phyloP scores from a whole-genome alignment of 78 protist species.

The Emiliania huxleyi region DNA sequence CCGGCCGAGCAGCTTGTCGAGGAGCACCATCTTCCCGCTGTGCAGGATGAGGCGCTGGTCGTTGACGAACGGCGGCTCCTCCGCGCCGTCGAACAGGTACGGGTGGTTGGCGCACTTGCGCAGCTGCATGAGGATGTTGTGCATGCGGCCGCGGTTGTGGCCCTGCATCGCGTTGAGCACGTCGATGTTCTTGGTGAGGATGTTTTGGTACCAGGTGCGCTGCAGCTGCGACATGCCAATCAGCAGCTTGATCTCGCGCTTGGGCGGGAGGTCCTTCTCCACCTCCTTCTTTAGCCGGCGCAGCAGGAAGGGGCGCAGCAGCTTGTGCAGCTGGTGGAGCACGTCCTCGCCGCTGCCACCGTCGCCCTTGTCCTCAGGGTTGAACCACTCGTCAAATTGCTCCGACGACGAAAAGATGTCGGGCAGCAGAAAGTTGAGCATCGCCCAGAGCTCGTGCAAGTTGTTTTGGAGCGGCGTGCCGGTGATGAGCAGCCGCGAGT shows the following conservation, averaged over 20 bases:
- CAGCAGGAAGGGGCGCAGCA: conserved; percentile 86
- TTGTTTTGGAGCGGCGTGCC: conserved; percentile 80
- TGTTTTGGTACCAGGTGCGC: conserved; percentile 54
- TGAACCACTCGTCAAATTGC: conserved; percentile 34
- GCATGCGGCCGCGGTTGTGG: no score
- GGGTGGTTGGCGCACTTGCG: conserved; percentile 93
- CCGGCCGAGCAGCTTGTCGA: conserved; percentile 80
- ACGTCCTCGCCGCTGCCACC: background rate
- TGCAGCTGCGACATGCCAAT: conserved; percentile 65
- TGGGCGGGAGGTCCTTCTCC: conserved; percentile 89
- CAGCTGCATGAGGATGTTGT: conserved; percentile 88
- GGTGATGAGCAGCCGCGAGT: background rate
- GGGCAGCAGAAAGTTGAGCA: conserved; percentile 96
- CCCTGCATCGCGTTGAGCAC: background rate
- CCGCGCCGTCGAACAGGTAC: conserved; percentile 74
- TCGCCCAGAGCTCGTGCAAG: conserved; percentile 98
- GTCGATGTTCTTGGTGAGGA: conserved; percentile 30
- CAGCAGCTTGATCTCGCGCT: conserved; percentile 86
- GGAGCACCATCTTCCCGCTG: conserved; percentile 79
- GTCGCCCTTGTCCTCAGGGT: background rate
- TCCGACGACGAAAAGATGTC: conserved; percentile 80
- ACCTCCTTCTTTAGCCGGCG: conserved; percentile 96
- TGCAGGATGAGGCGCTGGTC: conserved; percentile 48
- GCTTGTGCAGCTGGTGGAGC: background rate
- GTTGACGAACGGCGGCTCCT: conserved; percentile 50